Conservation (phyloP, 176 grass and related monocot species). For the Cocos nucifera region DNA sequence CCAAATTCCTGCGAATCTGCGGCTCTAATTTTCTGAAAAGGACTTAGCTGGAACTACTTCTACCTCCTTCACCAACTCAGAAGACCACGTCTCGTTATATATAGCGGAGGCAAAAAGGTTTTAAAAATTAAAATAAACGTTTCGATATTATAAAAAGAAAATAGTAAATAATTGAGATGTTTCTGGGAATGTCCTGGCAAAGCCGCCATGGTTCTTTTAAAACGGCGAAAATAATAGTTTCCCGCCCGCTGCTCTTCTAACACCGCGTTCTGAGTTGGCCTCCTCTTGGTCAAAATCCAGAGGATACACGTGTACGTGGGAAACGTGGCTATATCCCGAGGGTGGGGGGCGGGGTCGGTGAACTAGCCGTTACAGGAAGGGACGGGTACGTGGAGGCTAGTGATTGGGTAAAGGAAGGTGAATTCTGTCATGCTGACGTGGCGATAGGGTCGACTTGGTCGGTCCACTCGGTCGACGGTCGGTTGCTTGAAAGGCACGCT, state of each 20-base stretch:
- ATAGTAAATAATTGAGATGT: no score
- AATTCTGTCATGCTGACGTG: not conserved
- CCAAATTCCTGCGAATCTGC: no score
- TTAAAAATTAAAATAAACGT: no score
- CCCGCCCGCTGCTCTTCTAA: not conserved
- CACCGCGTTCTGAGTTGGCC: not conserved
- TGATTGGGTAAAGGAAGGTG: not conserved
- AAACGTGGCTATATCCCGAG: constrained; percentile 4
- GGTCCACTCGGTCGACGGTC: not conserved
- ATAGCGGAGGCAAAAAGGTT: no score
- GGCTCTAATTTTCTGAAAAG: no score
- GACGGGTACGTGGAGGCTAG: not conserved
- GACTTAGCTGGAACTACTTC: no score
- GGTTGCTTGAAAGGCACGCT: constrained; percentile 2
- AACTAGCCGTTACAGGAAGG: constrained; percentile 6
- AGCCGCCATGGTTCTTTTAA: no score
- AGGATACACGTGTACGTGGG: not conserved
- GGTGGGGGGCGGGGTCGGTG: not conserved
- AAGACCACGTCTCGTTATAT: no score
- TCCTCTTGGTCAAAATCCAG: not conserved
- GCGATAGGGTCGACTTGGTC: not conserved
- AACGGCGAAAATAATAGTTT: not conserved
- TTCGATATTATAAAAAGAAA: no score
- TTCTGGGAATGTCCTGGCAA: no score
- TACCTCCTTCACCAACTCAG: no score